Evolutionary conservation across 352 stramenopile species (phyloP), one percentile per base, ranked within the genome.

Genomic region (Pythium vanterpoolii): DNA sequence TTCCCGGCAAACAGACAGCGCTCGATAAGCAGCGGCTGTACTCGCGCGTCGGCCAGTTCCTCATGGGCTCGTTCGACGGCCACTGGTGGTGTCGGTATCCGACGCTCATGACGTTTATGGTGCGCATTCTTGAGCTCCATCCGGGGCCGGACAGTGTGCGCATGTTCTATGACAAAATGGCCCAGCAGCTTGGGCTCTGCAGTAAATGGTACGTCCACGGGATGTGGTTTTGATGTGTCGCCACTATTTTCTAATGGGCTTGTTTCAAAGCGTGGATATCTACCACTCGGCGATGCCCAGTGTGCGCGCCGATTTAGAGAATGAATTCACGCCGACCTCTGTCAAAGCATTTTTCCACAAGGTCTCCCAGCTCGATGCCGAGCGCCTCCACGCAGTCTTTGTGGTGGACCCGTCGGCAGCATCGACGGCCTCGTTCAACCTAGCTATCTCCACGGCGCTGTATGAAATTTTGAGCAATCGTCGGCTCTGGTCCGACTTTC

Each of bases 101-200:
- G 30, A 72, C 77, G 55, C 85, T 94, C 59, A 94, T 94, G 85
- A 67, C 80, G 49, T 94, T 92, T 60, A 94, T 94, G 81, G 85
- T 91, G 83, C 82, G 84, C n/a, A 57, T 94, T 11, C 58, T 94
- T 56, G 85, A 94, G 67, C 68, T 94, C 9, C 86, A 92, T 48
- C 79, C 82, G 13, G 52, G 70, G 7, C 77, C 77, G 5, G 81
- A 90, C 16, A 92, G 80, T 51, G 79, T 92, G 46, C 77, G 78
- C 38, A 61, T 78, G 54, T 86, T 94, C 53, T 89, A 90, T 64
- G 74, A 90, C 45, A 65, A 71, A 8, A 92, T 91, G 83, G 68
- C 77, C 30, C 66, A 73, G 14, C 85, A 94, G 51, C 60, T 94
- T 8, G 71, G 70, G 2, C 26, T 40, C 18, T 94, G 85, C 56